These are phyloP conservation scores for Penicillium turbatum DNA, from an alignment of 495 filamentous ascomycete genomes.

Conservation along the genomic window DNA sequence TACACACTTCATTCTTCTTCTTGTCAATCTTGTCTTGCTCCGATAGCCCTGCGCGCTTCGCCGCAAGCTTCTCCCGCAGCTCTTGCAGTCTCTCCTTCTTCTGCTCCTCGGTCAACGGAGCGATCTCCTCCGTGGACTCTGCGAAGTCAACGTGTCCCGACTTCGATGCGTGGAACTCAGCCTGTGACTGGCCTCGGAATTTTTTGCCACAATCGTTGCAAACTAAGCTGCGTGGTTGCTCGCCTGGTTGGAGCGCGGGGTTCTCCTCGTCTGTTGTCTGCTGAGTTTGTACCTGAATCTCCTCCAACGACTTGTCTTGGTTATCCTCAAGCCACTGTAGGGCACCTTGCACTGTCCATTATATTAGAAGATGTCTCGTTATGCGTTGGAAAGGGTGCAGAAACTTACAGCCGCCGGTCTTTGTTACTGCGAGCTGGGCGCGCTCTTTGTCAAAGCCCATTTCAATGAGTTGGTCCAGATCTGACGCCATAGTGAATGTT, in stretches of 20 bases:
- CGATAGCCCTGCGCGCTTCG: constrained; percentile 65
- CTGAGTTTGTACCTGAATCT: constrained; percentile 53
- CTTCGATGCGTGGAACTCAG: constrained; percentile 86
- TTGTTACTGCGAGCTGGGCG: constrained; percentile 76
- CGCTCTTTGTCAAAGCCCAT: constrained; percentile 90
- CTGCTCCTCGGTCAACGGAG: constrained; percentile 87
- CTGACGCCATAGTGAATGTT: constrained; percentile 56
- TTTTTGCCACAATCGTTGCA: constrained; percentile 95
- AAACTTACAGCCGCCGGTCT: constrained; percentile 66
- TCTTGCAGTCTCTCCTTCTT: constrained; percentile 75
- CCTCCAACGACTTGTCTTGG: constrained; percentile 75
- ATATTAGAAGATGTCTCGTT: background rate
- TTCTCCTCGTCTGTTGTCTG: constrained; percentile 51
- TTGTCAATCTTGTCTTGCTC: constrained; percentile 75
- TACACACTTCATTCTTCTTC: constrained; percentile 79
- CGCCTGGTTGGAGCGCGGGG: constrained; percentile 56
- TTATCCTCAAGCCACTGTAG: constrained; percentile 92
- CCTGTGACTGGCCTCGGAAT: constrained; percentile 73
- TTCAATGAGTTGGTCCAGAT: constrained; percentile 77
- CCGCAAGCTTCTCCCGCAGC: constrained; percentile 65
- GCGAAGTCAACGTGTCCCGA: constrained; percentile 88
- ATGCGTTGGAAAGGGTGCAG: background rate
- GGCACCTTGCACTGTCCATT: constrained; percentile 69
- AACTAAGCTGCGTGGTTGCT: constrained; percentile 59
- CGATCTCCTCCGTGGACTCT: constrained; percentile 87